A percentile compares a stretch with the other conserved stretches of the same genome.
Evolutionary conservation across 208 protist species (phyloP).

Genomic region (Borovskyia barvae): DNA sequence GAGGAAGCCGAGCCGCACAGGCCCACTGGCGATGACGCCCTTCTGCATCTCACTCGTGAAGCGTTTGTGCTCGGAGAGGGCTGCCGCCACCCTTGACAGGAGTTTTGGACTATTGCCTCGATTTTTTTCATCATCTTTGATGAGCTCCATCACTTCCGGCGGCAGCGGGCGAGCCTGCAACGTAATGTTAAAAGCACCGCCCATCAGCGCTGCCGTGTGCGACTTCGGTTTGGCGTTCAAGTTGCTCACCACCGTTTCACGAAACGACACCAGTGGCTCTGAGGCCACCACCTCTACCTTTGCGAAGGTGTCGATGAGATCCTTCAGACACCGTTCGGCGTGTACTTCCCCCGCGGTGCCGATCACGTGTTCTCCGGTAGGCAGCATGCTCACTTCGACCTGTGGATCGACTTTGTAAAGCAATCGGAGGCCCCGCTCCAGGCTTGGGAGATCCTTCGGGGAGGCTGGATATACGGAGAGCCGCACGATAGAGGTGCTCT

Average conservation of each 20-base stretch:
- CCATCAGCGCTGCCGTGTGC: constrained; percentile 55
- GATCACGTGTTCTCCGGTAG: constrained; percentile 97
- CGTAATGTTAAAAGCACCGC: constrained; percentile 70
- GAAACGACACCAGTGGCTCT: constrained; percentile 88
- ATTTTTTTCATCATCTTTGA: constrained; percentile 74
- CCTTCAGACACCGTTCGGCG: constrained; percentile 94
- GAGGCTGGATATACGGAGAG: constrained; percentile 94
- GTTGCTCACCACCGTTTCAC: constrained; percentile 74
- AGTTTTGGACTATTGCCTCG: constrained; percentile 52
- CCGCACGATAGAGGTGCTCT: constrained; percentile 95
- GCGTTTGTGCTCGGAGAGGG: constrained; percentile 51
- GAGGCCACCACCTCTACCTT: constrained; percentile 79
- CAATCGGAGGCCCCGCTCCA: constrained; percentile 88
- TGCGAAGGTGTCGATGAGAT: constrained; percentile 90
- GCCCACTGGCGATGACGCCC: constrained; percentile 63
- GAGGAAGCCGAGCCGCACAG: constrained; percentile 65
- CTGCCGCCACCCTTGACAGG: constrained; percentile 28
- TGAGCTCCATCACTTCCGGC: constrained; percentile 64
- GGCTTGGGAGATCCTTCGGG: constrained; percentile 57
- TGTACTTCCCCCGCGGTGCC: constrained; percentile 96
- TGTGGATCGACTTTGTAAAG: constrained; percentile 96
- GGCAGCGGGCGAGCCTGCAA: constrained; percentile 75
- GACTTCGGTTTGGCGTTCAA: constrained; percentile 68
- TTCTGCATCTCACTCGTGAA: constrained; percentile 42
- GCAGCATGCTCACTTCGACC: constrained; percentile 91